These are phyloP conservation scores for Metschnikowia kofuensis DNA, from an alignment of 805 yeast species.

Conservation along the genomic window DNA sequence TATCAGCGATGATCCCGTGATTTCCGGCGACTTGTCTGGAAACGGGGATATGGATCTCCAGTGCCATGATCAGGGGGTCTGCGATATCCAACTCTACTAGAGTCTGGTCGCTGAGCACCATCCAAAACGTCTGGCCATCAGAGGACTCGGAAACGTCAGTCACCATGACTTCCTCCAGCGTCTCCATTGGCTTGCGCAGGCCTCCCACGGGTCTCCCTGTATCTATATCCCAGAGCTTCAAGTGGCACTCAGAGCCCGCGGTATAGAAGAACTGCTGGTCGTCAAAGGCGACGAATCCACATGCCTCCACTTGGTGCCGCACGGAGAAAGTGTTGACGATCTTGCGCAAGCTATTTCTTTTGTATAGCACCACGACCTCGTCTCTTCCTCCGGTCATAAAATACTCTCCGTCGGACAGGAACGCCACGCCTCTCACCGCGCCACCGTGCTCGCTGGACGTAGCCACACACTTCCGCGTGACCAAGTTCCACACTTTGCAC, in stretches of 20 bases:
- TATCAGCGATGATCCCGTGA: conserved; percentile 93
- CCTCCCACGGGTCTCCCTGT: conserved; percentile 47
- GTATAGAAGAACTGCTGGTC: conserved; percentile 47
- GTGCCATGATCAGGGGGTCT: conserved; percentile 21
- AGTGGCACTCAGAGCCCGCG: conserved; percentile 75
- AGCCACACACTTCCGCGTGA: conserved; percentile 63
- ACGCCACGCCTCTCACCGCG: conserved; percentile 83
- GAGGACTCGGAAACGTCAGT: conserved; percentile 51
- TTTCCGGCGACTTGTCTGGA: conserved; percentile 75
- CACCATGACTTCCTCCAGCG: conserved; percentile 71
- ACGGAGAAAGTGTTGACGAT: conserved; percentile 67
- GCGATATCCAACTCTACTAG: conserved; percentile 46
- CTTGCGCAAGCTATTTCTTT: conserved; percentile 46
- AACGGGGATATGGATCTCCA: conserved; percentile 33
- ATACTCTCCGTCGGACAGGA: conserved; percentile 48
- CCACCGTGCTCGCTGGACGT: conserved; percentile 72
- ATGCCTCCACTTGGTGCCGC: conserved; percentile 66
- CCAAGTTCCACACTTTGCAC: conserved; percentile 62
- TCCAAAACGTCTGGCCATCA: conserved; percentile 33
- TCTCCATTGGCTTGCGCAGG: conserved; percentile 47
- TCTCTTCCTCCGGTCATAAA: conserved; percentile 90
- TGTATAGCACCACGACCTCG: conserved; percentile 63
- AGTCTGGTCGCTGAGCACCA: conserved; percentile 84
- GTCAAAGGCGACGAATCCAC: conserved; percentile 50
- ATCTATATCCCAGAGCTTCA: conserved; percentile 60